Evolutionary conservation across 139 green algal genomes (phyloP).

Genomic region (Closterium sp.): DNA sequence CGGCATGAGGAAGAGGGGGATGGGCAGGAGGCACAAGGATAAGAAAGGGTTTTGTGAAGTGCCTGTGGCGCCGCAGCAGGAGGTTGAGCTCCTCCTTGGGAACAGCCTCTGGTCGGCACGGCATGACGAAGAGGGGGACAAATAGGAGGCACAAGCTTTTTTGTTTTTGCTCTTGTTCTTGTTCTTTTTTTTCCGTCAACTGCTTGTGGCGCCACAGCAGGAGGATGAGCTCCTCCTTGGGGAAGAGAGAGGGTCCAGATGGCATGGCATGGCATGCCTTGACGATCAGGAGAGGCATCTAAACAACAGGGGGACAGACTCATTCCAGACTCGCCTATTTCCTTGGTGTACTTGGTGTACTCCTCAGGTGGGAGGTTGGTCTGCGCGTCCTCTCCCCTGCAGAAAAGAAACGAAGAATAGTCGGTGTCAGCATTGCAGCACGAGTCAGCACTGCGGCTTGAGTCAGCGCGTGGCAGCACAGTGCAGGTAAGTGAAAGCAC

Average conservation of each 20-base stretch:
- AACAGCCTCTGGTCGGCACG: conserved; percentile 53
- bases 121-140: too few relatives aligned
- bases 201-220: conserved; percentile 66
- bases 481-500: too few relatives aligned
- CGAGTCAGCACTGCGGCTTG: background rate
- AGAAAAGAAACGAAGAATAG: background rate
- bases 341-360: conserved; percentile 62
- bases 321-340: conserved; percentile 51
- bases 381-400: conserved; percentile 53
- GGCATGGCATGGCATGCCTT: conserved; percentile 7
- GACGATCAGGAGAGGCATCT: background rate
- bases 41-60: too few relatives aligned
- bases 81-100: conserved; percentile 70
- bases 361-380: conserved; percentile 72
- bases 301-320: too few relatives aligned
- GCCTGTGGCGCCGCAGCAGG: conserved; percentile 67
- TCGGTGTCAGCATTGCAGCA: background rate
- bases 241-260: too few relatives aligned
- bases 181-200: too few relatives aligned
- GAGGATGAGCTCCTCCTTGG: conserved; percentile 69
- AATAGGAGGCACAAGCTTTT: too few relatives aligned
- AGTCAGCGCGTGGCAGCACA: too few relatives aligned
- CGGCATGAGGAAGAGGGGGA: background rate
- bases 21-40: background rate
- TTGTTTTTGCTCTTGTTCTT: too few relatives aligned